Percentiles rank a stretch among this genome's conserved stretches.
Conservation (phyloP, 23 red algal species). For the Agarophyton chilense region DNA sequence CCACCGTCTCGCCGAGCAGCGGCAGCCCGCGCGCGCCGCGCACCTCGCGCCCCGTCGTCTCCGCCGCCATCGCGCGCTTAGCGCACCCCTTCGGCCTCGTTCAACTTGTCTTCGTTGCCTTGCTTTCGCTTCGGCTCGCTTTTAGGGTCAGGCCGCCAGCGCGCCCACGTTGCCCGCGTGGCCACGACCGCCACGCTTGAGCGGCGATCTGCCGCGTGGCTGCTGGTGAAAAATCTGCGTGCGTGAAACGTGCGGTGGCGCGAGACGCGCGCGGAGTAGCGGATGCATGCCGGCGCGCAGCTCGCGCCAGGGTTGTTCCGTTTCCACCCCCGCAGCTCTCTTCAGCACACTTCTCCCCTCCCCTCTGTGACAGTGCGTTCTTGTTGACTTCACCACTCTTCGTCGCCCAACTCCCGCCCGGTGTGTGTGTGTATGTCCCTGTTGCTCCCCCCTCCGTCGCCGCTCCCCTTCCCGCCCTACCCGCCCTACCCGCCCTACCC, state of each 20-base stretch:
- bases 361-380: not conserved
- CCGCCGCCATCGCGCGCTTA: not conserved
- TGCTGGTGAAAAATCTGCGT: not conserved
- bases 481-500: not conserved
- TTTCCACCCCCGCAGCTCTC: too few species aligned
- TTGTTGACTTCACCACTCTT: not conserved
- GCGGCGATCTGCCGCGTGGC: too few species aligned
- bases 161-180: too few species aligned
- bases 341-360: not conserved
- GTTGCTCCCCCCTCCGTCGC: not conserved
- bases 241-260: not conserved
- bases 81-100: too few species aligned
- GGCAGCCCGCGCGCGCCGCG: constrained; percentile 34
- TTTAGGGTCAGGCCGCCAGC: too few species aligned
- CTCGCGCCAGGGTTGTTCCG: too few species aligned
- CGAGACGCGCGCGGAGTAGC: too few species aligned
- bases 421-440: too few species aligned
- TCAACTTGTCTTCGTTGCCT: too few species aligned
- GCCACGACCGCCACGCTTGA: too few species aligned
- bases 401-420: not conserved
- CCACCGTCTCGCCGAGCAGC: constrained; percentile 32
- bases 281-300: too few species aligned
- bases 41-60: not conserved
- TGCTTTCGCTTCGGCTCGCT: too few species aligned
- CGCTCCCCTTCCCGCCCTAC: not conserved